phyloP scores from a whole-genome alignment of 345 rosid species.

The Eucalyptus pauciflora region DNA sequence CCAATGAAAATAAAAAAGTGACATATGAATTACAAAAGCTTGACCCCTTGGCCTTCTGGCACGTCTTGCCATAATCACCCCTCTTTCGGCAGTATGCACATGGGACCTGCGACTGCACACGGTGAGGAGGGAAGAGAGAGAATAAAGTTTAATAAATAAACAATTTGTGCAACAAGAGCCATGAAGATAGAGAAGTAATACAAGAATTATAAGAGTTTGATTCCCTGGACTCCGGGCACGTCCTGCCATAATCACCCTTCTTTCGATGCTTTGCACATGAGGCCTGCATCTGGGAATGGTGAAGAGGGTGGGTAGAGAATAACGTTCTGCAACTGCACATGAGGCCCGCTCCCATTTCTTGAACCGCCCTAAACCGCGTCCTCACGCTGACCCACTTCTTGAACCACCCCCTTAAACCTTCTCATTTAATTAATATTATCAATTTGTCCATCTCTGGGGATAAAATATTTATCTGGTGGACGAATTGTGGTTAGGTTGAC shows the following conservation, averaged over 20 bases:
- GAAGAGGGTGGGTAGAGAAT: background rate
- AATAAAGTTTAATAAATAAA: too few relatives aligned
- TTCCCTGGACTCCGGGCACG: background rate
- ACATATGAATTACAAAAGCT: too few relatives aligned
- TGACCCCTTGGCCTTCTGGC: fast-evolving
- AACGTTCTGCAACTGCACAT: background rate
- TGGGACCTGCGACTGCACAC: too few relatives aligned
- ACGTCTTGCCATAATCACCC: too few relatives aligned
- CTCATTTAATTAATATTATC: background rate
- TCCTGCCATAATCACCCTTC: background rate
- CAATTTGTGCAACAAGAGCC: background rate
- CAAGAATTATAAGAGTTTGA: background rate
- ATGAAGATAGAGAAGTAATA: background rate
- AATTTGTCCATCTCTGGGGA: background rate
- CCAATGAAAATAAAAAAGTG: too few relatives aligned
- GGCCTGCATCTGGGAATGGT: background rate
- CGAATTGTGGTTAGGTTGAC: background rate
- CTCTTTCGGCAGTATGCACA: too few relatives aligned
- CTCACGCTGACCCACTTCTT: background rate
- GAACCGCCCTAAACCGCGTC: background rate
- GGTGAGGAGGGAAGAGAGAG: too few relatives aligned
- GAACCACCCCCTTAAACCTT: background rate
- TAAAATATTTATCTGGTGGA: background rate
- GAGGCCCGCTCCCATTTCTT: background rate
- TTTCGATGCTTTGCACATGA: too few relatives aligned